These are phyloP conservation scores for Triangularia setosa DNA, from an alignment of 2,329 filamentous ascomycete genomes.

Conservation along the genomic window DNA sequence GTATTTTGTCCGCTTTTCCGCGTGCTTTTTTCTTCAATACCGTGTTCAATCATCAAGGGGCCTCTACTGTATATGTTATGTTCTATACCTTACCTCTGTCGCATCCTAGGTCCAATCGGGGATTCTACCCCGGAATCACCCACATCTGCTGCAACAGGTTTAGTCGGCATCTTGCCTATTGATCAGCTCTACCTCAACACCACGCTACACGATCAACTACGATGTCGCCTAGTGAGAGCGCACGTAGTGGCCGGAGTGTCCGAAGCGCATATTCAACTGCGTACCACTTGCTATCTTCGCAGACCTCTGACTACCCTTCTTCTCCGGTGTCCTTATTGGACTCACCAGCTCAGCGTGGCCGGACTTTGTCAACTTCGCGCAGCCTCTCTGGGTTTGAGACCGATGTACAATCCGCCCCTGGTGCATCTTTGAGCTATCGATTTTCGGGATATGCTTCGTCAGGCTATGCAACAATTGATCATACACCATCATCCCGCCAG, in stretches of 20 bases:
- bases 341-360: background rate
- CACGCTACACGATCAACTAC: background rate
- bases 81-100: background rate
- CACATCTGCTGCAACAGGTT: background rate
- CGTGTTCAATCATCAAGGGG: background rate
- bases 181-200: background rate
- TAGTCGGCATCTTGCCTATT: background rate
- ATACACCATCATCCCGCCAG: background rate
- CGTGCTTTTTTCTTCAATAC: background rate
- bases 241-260: constrained; percentile 4
- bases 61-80: background rate
- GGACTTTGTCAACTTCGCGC: background rate
- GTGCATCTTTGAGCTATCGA: background rate
- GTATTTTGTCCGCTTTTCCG: background rate
- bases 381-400: background rate
- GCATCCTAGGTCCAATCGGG: background rate
- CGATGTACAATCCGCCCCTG: background rate
- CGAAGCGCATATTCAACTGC: constrained; percentile 20
- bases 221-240: constrained; percentile 17
- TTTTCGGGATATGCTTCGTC: background rate
- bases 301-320: constrained; percentile 8
- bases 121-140: background rate
- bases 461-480: background rate
- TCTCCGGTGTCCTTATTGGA: background rate
- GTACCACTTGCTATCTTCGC: constrained; percentile 22